Evolutionary conservation across 2,329 filamentous ascomycete genomes (phyloP).

Genomic region (Ceratocystis albifundus): DNA sequence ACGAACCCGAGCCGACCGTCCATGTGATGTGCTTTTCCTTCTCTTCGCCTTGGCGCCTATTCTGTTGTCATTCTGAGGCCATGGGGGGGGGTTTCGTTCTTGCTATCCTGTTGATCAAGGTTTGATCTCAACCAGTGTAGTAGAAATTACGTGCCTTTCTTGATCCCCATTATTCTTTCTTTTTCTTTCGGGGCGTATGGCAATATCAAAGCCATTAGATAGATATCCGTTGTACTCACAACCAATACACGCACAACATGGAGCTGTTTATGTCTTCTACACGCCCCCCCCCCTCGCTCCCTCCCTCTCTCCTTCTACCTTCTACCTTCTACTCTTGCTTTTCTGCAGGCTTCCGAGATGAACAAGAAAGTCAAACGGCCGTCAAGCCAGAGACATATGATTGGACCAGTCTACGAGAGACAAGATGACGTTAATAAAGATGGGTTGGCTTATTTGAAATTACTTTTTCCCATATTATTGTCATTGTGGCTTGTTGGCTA

Average conservation of each 20-base stretch:
- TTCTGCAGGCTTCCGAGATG: not conserved
- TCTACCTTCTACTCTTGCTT: not conserved
- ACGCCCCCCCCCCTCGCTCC: not conserved
- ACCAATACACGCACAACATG: not conserved
- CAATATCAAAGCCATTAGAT: not conserved
- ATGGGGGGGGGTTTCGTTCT: not conserved
- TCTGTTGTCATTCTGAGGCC: not conserved
- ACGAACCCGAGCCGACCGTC: not conserved
- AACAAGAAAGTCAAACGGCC: not conserved
- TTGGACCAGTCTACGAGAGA: constrained; percentile 12
- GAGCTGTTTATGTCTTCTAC: not conserved
- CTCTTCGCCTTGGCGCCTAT: no score
- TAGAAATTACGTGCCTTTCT: no score
- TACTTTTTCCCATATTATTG: not conserved
- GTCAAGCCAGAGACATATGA: not conserved
- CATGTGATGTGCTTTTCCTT: not conserved
- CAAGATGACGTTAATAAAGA: constrained; percentile 7
- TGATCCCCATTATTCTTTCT: no score
- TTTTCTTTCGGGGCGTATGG: not conserved
- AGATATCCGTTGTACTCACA: not conserved
- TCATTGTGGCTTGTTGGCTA: not conserved
- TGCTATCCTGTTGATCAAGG: not conserved
- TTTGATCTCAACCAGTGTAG: not conserved
- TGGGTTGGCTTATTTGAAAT: not conserved
- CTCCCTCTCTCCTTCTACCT: no score